phyloP scores from a whole-genome alignment of 2,329 filamentous ascomycete species.

The Xylariaceae sp. region DNA sequence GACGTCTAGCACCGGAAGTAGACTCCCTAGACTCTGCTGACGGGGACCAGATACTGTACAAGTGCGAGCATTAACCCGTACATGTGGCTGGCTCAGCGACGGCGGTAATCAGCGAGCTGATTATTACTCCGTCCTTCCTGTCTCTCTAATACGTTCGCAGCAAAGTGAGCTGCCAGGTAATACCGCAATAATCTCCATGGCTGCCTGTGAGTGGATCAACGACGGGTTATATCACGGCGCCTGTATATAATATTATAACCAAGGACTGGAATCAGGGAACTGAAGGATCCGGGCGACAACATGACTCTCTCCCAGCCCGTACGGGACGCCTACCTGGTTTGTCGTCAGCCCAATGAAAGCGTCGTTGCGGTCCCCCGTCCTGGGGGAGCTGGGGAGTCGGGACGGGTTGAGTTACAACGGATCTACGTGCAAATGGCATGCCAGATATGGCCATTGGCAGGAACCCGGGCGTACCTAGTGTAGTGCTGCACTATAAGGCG shows the following conservation, averaged over 20 bases:
- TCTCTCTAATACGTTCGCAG: neutral
- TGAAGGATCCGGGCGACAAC: neutral
- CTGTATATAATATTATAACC: neutral
- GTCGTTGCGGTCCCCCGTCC: conserved; percentile 1
- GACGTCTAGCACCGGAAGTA: too few species aligned
- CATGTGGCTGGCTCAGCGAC: conserved; percentile 30
- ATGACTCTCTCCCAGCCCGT: neutral
- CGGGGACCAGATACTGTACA: conserved; percentile 21
- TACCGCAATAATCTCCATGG: too few species aligned
- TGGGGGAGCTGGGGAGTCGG: neutral
- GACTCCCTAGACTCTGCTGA: too few species aligned
- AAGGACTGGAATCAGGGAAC: neutral
- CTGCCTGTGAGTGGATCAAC: too few species aligned
- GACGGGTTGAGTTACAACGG: neutral
- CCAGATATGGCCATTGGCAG: neutral
- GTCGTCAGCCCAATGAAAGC: conserved; percentile 4
- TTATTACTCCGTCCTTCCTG: neutral
- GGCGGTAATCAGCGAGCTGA: conserved; percentile 22
- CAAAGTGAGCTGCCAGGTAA: too few species aligned
- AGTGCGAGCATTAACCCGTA: conserved; percentile 31
- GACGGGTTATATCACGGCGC: neutral
- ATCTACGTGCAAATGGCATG: neutral
- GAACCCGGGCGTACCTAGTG: neutral
- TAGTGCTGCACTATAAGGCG: conserved; percentile 6
- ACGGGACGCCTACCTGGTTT: neutral